A percentile compares a stretch with the other conserved stretches of the same genome.
These are phyloP conservation scores for Fraxinus dipetala DNA, from an alignment of 305 asterid species.

Conservation along the genomic window DNA sequence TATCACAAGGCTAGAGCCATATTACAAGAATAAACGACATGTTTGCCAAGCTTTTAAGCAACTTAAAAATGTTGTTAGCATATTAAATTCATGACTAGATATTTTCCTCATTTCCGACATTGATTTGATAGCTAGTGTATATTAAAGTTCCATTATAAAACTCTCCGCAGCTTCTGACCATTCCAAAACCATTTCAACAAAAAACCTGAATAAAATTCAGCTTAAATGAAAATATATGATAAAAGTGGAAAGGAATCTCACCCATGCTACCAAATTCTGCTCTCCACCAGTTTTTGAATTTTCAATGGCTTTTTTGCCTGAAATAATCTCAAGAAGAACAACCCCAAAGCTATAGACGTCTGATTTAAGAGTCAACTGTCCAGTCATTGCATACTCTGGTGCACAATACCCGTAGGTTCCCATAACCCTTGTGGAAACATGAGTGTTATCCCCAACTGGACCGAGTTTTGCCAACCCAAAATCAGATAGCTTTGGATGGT, in stretches of 20 bases:
- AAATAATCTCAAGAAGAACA: slow-evolving; percentile 77
- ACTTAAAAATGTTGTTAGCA: neutral
- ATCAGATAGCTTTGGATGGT: slow-evolving; percentile 77
- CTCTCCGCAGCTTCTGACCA: neutral
- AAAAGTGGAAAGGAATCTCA: slow-evolving; percentile 22
- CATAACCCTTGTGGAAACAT: slow-evolving; percentile 87
- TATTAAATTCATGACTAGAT: neutral
- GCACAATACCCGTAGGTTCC: slow-evolving; percentile 92
- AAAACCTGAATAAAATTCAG: neutral
- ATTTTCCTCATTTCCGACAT: neutral
- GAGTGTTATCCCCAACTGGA: slow-evolving; percentile 83
- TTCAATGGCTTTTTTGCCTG: slow-evolving; percentile 83
- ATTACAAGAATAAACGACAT: neutral
- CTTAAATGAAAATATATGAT: neutral
- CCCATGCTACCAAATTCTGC: slow-evolving; percentile 75
- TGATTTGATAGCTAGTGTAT: neutral
- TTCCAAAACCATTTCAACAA: neutral
- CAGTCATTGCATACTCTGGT: slow-evolving; percentile 94
- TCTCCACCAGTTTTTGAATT: slow-evolving; percentile 60
- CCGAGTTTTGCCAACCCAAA: slow-evolving; percentile 87
- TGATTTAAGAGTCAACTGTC: slow-evolving; percentile 76
- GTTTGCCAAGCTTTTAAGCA: neutral
- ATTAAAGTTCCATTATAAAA: neutral
- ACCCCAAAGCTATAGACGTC: slow-evolving; percentile 88
- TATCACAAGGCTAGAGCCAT: neutral